Conservation (phyloP, 352 stramenopile species). For the Globisporangium echinulatum region DNA sequence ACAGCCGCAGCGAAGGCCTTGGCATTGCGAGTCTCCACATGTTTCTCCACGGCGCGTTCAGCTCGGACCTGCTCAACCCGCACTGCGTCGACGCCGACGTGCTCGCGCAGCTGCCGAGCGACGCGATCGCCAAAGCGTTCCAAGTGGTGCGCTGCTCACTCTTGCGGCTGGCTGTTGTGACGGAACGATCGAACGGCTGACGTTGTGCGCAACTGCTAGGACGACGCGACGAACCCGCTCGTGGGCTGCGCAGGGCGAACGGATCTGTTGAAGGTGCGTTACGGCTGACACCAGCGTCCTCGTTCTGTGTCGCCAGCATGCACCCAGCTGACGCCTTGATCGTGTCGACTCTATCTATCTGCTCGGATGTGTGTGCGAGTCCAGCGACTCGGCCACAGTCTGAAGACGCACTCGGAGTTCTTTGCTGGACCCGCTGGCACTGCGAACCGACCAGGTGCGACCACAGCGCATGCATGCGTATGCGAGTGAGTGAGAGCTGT, state of each 20-base stretch:
- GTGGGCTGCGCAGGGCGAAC: slow-evolving; percentile 66
- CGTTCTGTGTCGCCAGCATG: too few relatives aligned
- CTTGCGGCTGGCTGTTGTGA: background rate
- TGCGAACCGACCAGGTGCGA: slow-evolving; percentile 32
- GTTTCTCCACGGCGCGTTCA: slow-evolving; percentile 71
- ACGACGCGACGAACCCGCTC: slow-evolving; percentile 56
- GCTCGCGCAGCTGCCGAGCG: slow-evolving; percentile 43
- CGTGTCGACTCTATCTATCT: too few relatives aligned
- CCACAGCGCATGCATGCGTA: too few relatives aligned
- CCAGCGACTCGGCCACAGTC: slow-evolving; percentile 44
- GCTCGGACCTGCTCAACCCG: slow-evolving; percentile 30
- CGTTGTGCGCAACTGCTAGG: too few relatives aligned
- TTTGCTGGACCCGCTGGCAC: slow-evolving; percentile 42
- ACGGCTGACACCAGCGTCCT: too few relatives aligned
- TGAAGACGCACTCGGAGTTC: slow-evolving; percentile 70
- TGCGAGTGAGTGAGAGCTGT: background rate
- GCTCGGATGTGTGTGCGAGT: slow-evolving; percentile 12
- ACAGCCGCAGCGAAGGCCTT: slow-evolving; percentile 70
- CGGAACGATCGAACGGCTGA: background rate
- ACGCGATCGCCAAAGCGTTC: slow-evolving; percentile 68
- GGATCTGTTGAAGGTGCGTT: slow-evolving; percentile 68
- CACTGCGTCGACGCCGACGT: slow-evolving; percentile 59
- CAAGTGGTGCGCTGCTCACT: slow-evolving; percentile 47
- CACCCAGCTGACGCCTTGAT: too few relatives aligned
- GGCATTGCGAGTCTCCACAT: slow-evolving; percentile 84